Evolutionary conservation across 2,329 filamentous ascomycete genomes (phyloP).

Genomic region (Coniochaeta hoffmannii): DNA sequence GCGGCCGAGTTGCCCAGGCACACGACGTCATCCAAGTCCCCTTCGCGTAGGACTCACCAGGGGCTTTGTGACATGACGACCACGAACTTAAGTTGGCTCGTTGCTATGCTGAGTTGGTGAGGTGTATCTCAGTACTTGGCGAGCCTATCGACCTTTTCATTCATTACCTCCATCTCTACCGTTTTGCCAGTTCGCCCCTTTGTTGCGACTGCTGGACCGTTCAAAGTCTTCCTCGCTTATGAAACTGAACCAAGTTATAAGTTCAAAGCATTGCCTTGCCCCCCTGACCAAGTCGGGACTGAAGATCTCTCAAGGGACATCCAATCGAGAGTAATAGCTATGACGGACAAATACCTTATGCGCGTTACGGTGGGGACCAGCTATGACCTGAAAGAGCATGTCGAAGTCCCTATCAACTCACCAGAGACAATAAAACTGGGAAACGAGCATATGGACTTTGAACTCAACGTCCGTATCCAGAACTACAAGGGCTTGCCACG

Average conservation of each 20-base stretch:
- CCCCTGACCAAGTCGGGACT: too few relatives aligned
- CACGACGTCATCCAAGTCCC: neutral
- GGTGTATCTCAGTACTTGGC: too few relatives aligned
- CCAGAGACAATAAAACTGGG: conserved; percentile 54
- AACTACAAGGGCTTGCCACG: conserved; percentile 63
- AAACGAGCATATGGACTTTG: conserved; percentile 55
- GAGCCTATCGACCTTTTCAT: too few relatives aligned
- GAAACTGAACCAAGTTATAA: too few relatives aligned
- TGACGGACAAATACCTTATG: conserved; percentile 70
- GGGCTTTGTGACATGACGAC: neutral
- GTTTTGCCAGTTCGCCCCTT: too few relatives aligned
- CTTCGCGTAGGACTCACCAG: neutral
- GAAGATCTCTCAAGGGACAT: too few relatives aligned
- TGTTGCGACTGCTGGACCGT: too few relatives aligned
- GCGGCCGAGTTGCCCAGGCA: neutral
- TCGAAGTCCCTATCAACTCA: conserved; percentile 68
- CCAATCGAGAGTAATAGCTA: conserved; percentile 20
- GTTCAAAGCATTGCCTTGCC: too few relatives aligned
- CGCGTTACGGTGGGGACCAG: conserved; percentile 72
- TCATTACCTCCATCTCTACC: too few relatives aligned
- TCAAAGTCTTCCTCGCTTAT: too few relatives aligned
- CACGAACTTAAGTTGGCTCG: neutral
- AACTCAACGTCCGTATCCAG: conserved; percentile 68
- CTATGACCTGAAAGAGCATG: conserved; percentile 68
- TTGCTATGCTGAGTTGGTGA: too few relatives aligned